phyloP scores from a whole-genome alignment of 257 asterid species.

The Solanum lycopersicoides region DNA sequence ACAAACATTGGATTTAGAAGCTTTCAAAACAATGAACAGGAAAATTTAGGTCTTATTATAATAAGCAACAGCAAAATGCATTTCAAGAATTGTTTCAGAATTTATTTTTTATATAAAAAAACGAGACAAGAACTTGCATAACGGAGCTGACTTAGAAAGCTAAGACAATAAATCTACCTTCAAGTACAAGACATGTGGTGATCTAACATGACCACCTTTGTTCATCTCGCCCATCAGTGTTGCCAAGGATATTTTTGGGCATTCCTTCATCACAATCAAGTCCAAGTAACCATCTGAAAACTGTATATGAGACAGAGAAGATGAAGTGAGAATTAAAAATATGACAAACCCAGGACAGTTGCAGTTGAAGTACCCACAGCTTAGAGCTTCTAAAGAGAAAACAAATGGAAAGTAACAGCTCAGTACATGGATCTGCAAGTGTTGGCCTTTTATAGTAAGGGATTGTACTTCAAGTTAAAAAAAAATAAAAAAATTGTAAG shows the following conservation, averaged over 20 bases:
- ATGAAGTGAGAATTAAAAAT: background rate
- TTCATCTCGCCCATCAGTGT: constrained; percentile 46
- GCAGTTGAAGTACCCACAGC: background rate
- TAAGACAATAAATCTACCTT: constrained; percentile 39
- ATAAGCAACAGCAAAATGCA: background rate
- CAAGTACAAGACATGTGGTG: constrained; percentile 59
- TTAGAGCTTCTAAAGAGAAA: background rate
- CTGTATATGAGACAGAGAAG: constrained; percentile 26
- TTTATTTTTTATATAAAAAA: background rate
- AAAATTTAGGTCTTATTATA: background rate
- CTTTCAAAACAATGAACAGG: background rate
- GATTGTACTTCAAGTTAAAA: background rate
- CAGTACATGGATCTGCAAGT: background rate
- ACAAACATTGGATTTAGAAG: background rate
- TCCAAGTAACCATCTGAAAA: constrained; percentile 97
- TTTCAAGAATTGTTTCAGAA: background rate
- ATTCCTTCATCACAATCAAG: constrained; percentile 72
- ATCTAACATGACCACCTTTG: constrained; percentile 72
- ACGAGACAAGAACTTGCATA: background rate
- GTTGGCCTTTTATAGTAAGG: background rate
- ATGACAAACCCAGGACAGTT: background rate
- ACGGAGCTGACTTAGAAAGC: background rate
- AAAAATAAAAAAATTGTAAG: background rate
- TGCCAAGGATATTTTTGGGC: constrained; percentile 56
- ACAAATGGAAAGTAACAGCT: background rate